Percentiles rank a stretch among this genome's conserved stretches.
Conservation (phyloP, 78 protist species). For the Isochrysis galbana region DNA sequence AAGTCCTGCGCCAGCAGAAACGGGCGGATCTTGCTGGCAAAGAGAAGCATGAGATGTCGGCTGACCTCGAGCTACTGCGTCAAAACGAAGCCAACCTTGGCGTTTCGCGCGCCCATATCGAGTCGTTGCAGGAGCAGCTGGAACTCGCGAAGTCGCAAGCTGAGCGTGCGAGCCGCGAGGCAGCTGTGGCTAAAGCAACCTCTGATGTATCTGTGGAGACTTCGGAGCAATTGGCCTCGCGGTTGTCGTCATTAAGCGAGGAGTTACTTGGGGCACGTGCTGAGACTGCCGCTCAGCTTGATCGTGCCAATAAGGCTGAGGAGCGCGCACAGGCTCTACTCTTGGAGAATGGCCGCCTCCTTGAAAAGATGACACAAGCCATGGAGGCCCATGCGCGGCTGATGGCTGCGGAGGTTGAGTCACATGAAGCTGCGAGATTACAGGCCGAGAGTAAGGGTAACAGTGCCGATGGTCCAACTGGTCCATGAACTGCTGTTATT, state of each 20-base stretch:
- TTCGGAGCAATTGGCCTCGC: neutral
- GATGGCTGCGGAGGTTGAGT: neutral
- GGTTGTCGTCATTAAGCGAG: neutral
- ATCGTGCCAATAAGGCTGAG: neutral
- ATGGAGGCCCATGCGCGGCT: neutral
- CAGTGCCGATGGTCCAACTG: too few relatives aligned
- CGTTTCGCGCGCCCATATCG: neutral
- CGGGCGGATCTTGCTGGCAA: neutral
- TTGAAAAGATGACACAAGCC: neutral
- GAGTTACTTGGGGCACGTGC: neutral
- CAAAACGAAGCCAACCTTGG: slow-evolving; percentile 7
- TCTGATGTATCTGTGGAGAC: neutral
- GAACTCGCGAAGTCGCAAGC: neutral
- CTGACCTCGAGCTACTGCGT: slow-evolving; percentile 4
- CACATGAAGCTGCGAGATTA: too few relatives aligned
- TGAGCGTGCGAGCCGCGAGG: neutral
- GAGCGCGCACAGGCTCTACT: neutral
- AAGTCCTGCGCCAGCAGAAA: neutral
- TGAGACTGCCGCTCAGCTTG: neutral
- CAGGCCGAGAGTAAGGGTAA: too few relatives aligned
- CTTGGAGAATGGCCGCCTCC: neutral
- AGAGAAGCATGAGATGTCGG: neutral
- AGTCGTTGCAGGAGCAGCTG: neutral
- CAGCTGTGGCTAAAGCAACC: neutral
- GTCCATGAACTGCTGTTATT: too few relatives aligned